These are phyloP conservation scores for Alloascoidea africana DNA, from an alignment of 805 yeast genomes.

Conservation along the genomic window DNA sequence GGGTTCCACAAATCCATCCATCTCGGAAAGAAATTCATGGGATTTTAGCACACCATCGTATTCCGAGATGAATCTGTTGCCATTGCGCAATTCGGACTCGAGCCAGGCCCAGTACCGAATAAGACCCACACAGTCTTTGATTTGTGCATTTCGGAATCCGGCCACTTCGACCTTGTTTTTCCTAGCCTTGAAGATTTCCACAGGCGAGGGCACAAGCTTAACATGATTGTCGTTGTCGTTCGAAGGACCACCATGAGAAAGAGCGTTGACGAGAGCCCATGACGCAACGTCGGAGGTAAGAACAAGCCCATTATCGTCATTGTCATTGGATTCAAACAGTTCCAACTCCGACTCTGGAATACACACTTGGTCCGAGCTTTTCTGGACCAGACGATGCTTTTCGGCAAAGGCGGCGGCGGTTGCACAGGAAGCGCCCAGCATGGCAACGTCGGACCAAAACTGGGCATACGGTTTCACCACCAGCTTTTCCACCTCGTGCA, in stretches of 20 bases:
- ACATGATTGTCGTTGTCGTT: slow-evolving; percentile 17
- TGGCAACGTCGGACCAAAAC: too few species aligned
- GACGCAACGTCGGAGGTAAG: slow-evolving; percentile 38
- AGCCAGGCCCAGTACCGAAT: slow-evolving; percentile 73
- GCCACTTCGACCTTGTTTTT: slow-evolving; percentile 61
- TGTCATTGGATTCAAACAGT: too few species aligned
- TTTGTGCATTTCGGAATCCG: slow-evolving; percentile 65
- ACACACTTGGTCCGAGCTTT: too few species aligned
- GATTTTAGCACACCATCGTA: slow-evolving; percentile 39
- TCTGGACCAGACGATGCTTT: slow-evolving; percentile 16
- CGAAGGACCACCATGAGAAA: slow-evolving; percentile 21
- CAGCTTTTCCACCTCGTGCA: too few species aligned
- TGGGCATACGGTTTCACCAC: too few species aligned
- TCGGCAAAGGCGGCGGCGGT: too few species aligned
- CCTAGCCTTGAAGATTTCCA: slow-evolving; percentile 53
- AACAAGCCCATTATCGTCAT: too few species aligned
- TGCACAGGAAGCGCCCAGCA: too few species aligned
- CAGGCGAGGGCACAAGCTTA: slow-evolving; percentile 37
- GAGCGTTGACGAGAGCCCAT: slow-evolving; percentile 49
- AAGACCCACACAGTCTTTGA: slow-evolving; percentile 70
- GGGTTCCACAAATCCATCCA: slow-evolving; percentile 32
- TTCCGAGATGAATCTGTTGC: slow-evolving; percentile 32
- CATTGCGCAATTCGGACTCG: slow-evolving; percentile 33
- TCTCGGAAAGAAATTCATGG: slow-evolving; percentile 23
- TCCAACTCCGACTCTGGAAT: too few species aligned